Conservation (phyloP, 2,329 filamentous ascomycete species). For the Stagonosporopsis tanaceti region DNA sequence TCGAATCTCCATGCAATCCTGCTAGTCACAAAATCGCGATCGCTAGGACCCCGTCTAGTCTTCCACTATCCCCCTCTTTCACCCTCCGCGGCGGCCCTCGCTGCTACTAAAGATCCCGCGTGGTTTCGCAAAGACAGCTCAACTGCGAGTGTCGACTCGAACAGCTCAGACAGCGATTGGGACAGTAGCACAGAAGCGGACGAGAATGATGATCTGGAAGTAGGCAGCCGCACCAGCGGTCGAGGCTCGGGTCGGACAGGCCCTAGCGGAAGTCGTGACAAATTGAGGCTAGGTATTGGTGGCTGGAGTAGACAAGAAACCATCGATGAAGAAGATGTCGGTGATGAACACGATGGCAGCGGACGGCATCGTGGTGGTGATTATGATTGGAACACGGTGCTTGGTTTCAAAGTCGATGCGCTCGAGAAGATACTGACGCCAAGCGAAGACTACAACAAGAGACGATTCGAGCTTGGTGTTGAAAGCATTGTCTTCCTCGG, state of each 20-base stretch:
- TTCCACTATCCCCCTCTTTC: slow-evolving; percentile 54
- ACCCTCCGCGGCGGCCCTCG: slow-evolving; percentile 45
- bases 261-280: slow-evolving; percentile 30
- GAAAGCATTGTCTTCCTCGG: slow-evolving; percentile 52
- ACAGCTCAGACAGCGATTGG: slow-evolving; percentile 48
- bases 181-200: slow-evolving; percentile 46
- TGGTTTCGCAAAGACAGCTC: slow-evolving; percentile 51
- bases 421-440: slow-evolving; percentile 52
- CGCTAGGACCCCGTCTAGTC: slow-evolving; percentile 50
- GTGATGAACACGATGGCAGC: slow-evolving; percentile 25
- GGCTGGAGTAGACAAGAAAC: slow-evolving; percentile 47
- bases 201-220: slow-evolving; percentile 44
- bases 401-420: slow-evolving; percentile 51
- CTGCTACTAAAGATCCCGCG: slow-evolving; percentile 41
- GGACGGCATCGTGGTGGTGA: slow-evolving; percentile 38
- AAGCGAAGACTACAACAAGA: slow-evolving; percentile 49
- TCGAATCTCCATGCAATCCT: slow-evolving; percentile 52
- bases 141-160: slow-evolving; percentile 45
- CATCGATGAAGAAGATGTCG: slow-evolving; percentile 47
- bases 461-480: slow-evolving; percentile 51
- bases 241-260: slow-evolving; percentile 40
- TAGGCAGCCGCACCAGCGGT: slow-evolving; percentile 47
- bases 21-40: slow-evolving; percentile 51
- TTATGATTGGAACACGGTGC: slow-evolving; percentile 49
- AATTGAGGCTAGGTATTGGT: slow-evolving; percentile 34